Base-by-base conservation (phyloP, 176 grass and related monocot species). In the Poa annua region DNA sequence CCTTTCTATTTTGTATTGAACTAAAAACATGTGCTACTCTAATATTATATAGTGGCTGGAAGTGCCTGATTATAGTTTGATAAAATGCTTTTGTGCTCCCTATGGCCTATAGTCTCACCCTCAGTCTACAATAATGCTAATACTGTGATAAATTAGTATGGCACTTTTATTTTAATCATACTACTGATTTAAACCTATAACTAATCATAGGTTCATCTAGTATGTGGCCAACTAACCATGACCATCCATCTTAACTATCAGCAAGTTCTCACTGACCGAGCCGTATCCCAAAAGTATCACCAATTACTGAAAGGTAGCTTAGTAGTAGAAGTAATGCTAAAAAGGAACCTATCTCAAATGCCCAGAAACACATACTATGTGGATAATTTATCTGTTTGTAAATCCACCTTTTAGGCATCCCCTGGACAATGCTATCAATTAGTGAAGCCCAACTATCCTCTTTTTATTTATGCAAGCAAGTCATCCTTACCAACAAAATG, bases 21-120 rank as follows among this genome's bases (percentile, higher is more conserved):
- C 60, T 63, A 63, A 33, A 62, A 62, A 62, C 26, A 63, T 26
- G 2, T 29, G 29, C 29, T 29, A 29, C 29, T 29, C 29, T 29
- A 29, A 29, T 29, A 29, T 29, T 29, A 29, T 29, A 24, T 29
- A 63, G 60, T 63, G 25, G 32, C 13, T 7, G 60, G 60, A 63
- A 63, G 13, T 32, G 60, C 26, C 60, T 63, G 25, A 63, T 63
- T 63, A 62, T 63, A 63, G 60, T 63, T 63, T 63, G 25, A 33
- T 6, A 63, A 29, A 63, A 33, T 63, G 60, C 1, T 63, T 63
- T 32, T 32, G 25, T 29, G 13, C 60, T 63, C 25, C 15, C 25
- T 32, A 21, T 24, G 32, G 13, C 15, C 25, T 32, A 21, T 24
- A 63, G 13, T 63, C 25, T 63, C 25, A 16, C 32, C 13, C 24